Percentiles rank a stretch among this genome's conserved stretches.
Evolutionary conservation across 2,329 filamentous ascomycete species (phyloP).

Genomic region (Aurifilum marmelostoma): DNA sequence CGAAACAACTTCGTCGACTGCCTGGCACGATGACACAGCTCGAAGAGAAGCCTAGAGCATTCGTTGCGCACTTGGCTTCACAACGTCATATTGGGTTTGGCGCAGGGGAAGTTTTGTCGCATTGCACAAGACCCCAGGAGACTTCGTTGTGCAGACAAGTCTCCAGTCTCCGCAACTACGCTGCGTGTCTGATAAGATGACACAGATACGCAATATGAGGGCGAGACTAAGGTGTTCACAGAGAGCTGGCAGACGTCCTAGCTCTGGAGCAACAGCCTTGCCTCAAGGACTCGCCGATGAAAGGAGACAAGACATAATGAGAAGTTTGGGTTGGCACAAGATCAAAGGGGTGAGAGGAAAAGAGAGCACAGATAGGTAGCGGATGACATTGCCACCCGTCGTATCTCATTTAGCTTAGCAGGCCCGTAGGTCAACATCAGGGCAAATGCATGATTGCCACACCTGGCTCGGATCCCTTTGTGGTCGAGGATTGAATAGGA

Average conservation of each 20-base stretch:
- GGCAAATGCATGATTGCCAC: neutral
- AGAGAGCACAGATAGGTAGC: neutral
- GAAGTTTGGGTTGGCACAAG: neutral
- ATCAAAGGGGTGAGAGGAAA: neutral
- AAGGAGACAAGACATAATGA: neutral
- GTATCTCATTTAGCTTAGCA: neutral
- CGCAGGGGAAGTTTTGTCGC: neutral
- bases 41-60: neutral
- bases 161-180: neutral
- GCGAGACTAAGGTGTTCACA: neutral
- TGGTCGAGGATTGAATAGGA: neutral
- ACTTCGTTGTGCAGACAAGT: neutral
- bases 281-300: neutral
- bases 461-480: neutral
- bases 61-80: neutral
- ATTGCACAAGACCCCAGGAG: neutral
- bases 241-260: neutral
- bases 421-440: neutral
- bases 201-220: neutral
- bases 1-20: neutral
- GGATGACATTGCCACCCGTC: neutral
- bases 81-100: neutral
- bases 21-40: neutral
- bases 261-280: neutral
- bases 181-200: neutral